Conservation (phyloP, 495 filamentous ascomycete species). For the Podospora sp. region DNA sequence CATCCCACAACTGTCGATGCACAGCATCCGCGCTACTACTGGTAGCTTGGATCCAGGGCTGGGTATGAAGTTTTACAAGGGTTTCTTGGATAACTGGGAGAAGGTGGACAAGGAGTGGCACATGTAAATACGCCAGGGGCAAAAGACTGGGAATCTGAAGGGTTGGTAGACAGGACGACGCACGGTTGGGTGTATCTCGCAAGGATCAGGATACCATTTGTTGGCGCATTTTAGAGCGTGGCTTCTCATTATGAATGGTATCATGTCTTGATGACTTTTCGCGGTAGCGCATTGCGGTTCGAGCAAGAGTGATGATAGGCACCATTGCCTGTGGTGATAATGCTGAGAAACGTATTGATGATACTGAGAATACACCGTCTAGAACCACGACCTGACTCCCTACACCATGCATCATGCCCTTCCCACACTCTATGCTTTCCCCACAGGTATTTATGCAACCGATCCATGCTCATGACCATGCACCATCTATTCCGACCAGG, state of each 20-base stretch:
- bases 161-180: background rate
- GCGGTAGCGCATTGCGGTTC: too few species aligned
- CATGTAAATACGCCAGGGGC: background rate
- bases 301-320: background rate
- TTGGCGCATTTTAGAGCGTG: background rate
- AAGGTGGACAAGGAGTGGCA: conserved; percentile 82
- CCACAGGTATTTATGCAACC: background rate
- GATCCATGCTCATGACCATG: background rate
- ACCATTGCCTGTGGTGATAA: too few species aligned
- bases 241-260: background rate
- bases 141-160: background rate
- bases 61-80: conserved; percentile 85
- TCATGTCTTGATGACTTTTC: background rate
- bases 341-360: background rate
- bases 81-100: conserved; percentile 87
- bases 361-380: background rate
- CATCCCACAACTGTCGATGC: conserved; percentile 92
- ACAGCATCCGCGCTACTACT: conserved; percentile 88
- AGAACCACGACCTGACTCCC: background rate
- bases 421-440: background rate
- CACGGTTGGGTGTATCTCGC: background rate
- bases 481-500: background rate
- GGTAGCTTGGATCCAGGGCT: conserved; percentile 85
- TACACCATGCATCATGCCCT: background rate
- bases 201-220: background rate